phyloP scores from a whole-genome alignment of 2,329 filamentous ascomycete species.

The Neopestalotiopsis sp. region DNA sequence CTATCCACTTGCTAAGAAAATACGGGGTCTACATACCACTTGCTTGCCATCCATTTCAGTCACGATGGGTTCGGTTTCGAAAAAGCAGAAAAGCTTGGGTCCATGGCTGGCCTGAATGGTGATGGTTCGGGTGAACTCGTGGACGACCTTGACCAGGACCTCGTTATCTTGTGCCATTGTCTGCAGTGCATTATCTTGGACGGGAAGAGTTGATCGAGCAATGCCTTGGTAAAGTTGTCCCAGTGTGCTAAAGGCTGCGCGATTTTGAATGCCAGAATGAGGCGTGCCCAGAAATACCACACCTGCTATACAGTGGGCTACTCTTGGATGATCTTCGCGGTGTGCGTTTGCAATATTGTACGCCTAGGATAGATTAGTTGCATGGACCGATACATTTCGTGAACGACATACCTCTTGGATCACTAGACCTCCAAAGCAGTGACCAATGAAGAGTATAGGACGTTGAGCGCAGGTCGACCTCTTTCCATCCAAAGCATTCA shows the following conservation, averaged over 20 bases:
- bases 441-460: conserved; percentile 5
- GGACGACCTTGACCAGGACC: not conserved
- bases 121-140: not conserved
- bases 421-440: conserved; percentile 3
- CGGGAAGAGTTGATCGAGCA: not conserved
- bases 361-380: not conserved
- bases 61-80: not conserved
- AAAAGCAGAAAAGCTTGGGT: conserved; percentile 11
- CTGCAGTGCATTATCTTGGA: not conserved
- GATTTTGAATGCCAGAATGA: not conserved
- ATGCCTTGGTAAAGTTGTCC: not conserved
- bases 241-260: not conserved
- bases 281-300: conserved; percentile 14
- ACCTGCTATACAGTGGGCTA: not conserved
- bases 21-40: not conserved
- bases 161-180: conserved; percentile 8
- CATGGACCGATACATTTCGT: not conserved
- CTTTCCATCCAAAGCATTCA: not conserved
- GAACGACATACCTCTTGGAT: not conserved
- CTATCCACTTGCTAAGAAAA: not conserved
- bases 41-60: no score
- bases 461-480: not conserved
- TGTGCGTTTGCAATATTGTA: not conserved
- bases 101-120: not conserved
- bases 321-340: not conserved